Percentiles rank a stretch among this genome's conserved stretches.
phyloP scores from a whole-genome alignment of 2,329 filamentous ascomycete species.

The Fusarium sulawesiense region DNA sequence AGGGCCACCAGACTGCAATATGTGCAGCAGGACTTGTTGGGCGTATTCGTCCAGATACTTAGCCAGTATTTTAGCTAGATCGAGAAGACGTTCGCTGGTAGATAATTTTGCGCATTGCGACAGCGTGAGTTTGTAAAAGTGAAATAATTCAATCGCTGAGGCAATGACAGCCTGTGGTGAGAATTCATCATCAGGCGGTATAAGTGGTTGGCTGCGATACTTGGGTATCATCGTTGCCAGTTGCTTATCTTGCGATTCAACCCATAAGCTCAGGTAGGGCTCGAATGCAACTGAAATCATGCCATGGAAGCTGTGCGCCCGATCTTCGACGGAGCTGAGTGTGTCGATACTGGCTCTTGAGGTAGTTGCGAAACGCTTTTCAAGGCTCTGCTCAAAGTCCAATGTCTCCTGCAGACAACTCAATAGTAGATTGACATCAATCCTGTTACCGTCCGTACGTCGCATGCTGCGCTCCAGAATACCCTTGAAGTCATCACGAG shows the following conservation, averaged over 20 bases:
- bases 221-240: conserved; percentile 85
- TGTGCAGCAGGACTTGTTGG: conserved; percentile 86
- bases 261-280: conserved; percentile 96
- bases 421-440: conserved; percentile 90
- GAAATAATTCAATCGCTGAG: conserved; percentile 96
- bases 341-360: conserved; percentile 89
- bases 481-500: conserved; percentile 92
- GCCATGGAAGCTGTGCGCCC: conserved; percentile 82
- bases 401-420: conserved; percentile 94
- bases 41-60: conserved; percentile 97
- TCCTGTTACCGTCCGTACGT: conserved; percentile 77
- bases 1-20: conserved; percentile 68
- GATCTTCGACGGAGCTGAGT: conserved; percentile 80
- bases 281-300: conserved; percentile 97
- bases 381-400: conserved; percentile 93
- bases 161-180: conserved; percentile 88
- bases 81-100: conserved; percentile 85
- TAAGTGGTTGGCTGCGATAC: conserved; percentile 84
- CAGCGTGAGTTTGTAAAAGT: conserved; percentile 92
- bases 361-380: conserved; percentile 81
- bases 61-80: conserved; percentile 85
- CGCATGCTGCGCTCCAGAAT: conserved; percentile 91
- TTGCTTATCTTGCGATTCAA: conserved; percentile 94
- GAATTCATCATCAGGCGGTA: conserved; percentile 90
- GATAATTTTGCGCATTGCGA: conserved; percentile 97